These are phyloP conservation scores for Xylaria multiplex DNA, from an alignment of 2,329 filamentous ascomycete species.

Conservation along the genomic window DNA sequence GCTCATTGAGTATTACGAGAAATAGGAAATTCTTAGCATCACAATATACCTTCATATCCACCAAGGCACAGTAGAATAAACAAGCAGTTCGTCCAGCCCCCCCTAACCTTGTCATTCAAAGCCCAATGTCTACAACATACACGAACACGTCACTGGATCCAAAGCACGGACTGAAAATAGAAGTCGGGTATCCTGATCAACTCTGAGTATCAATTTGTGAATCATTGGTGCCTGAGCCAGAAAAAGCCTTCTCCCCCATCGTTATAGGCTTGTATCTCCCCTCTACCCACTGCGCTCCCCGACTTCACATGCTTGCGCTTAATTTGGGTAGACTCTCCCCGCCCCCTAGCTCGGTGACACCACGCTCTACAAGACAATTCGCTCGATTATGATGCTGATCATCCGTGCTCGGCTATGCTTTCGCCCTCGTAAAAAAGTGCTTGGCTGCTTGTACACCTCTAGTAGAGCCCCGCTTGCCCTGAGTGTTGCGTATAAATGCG, in stretches of 20 bases:
- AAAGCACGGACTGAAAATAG: background rate
- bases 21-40: background rate
- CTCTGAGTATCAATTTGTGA: slow-evolving; percentile 36
- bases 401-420: slow-evolving; percentile 26
- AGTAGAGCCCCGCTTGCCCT: slow-evolving; percentile 20
- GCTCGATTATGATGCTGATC: slow-evolving; percentile 25
- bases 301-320: slow-evolving; percentile 24
- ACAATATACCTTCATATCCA: background rate
- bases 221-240: slow-evolving; percentile 25
- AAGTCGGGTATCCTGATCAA: slow-evolving; percentile 36
- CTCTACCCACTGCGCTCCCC: slow-evolving; percentile 16
- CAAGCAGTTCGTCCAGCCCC: no score
- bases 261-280: slow-evolving; percentile 21
- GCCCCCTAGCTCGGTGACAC: slow-evolving; percentile 31
- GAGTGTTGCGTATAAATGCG: slow-evolving; percentile 24
- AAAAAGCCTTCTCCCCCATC: slow-evolving; percentile 14
- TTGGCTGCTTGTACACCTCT: slow-evolving; percentile 22
- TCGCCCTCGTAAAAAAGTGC: slow-evolving; percentile 18
- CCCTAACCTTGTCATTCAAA: no score
- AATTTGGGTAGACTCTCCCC: slow-evolving; percentile 8
- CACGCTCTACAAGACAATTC: slow-evolving; percentile 25
- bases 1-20: no score
- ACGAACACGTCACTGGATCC: background rate
- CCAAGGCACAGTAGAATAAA: no score
- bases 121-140: background rate